A percentile compares a stretch with the other conserved stretches of the same genome.
Conservation (phyloP, 768 basidiomycete species). For the Lactarius psammicola region DNA sequence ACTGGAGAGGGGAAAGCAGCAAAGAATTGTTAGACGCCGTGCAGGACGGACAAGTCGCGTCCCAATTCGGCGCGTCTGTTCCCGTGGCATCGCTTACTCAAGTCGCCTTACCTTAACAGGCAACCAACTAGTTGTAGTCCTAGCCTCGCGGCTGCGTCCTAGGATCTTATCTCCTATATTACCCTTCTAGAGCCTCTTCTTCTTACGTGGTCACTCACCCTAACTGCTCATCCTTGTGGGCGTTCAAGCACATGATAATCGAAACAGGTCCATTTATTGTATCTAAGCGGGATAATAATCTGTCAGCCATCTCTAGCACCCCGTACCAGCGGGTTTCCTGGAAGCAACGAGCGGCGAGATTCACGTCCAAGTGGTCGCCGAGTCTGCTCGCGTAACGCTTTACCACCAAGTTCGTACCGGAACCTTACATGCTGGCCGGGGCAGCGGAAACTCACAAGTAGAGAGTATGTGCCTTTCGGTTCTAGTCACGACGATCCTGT, state of each 20-base stretch:
- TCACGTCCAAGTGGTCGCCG: background rate
- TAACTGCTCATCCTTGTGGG: background rate
- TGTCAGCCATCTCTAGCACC: background rate
- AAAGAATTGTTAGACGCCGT: background rate
- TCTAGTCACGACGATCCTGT: background rate
- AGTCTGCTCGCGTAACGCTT: background rate
- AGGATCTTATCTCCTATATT: background rate
- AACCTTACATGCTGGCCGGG: background rate
- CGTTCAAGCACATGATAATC: background rate
- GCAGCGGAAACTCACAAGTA: background rate
- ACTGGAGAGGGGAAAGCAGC: background rate
- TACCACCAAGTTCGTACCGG: background rate
- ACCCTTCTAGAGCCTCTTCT: too few relatives aligned
- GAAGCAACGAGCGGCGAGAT: background rate
- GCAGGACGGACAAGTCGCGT: background rate
- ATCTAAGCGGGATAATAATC: background rate
- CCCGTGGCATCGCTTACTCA: slow-evolving; percentile 4
- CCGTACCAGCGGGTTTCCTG: background rate
- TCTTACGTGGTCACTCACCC: background rate
- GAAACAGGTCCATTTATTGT: background rate
- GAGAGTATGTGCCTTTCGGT: background rate
- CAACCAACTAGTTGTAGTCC: slow-evolving; percentile 8
- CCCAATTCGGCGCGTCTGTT: slow-evolving; percentile 10
- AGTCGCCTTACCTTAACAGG: background rate
- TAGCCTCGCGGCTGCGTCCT: background rate